Base-by-base conservation (phyloP, 306 rosid species). In the Quercus variabilis region DNA sequence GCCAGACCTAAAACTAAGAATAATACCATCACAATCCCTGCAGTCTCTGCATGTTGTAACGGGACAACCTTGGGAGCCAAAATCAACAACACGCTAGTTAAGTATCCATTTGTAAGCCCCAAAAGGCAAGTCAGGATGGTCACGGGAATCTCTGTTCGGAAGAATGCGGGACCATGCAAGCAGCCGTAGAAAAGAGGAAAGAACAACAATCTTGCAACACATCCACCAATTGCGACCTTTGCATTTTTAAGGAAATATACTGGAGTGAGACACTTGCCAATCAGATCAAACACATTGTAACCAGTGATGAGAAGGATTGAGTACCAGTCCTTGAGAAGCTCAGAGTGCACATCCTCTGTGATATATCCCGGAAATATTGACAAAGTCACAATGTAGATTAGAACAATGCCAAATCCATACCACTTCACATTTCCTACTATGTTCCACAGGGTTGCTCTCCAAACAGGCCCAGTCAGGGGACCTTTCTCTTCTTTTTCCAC, bases 351-450 rank as follows among this genome's bases (percentile, higher is more conserved):
- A 81, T 95, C 98, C 80, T 95, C 97, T 5, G 98, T 95, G 7
- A 95, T 86, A 88, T 84, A 93, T 49, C 99, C 99, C 0, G 99
- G 97, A 86, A 91, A 95, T 78, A 95, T 95, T 4, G 98, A 76
- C 41, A 95, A 82, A 57, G 99, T 95, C 82, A 95, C 98, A 19
- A 85, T 13, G 77, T 92, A 95, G 79, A 93, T 77, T 60, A 91
- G 88, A 67, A 90, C 12, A 20, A 92, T 75, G 73, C 92, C 94
- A 41, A 90, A 28, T 25, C 98, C 99, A 25, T 91, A 89, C 97
- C 94, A 91, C 88, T 93, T 90, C 71, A 94, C 72, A 64, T 89
- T 87, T 55, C 88, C 92, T 8, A 94, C 86, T 23, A 85, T 73
- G 5, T 77, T 81, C 96, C 96, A 90, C 26, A 92, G 54, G 38